phyloP scores from a whole-genome alignment of 805 yeast species.

The Lipomyces starkeyi region DNA sequence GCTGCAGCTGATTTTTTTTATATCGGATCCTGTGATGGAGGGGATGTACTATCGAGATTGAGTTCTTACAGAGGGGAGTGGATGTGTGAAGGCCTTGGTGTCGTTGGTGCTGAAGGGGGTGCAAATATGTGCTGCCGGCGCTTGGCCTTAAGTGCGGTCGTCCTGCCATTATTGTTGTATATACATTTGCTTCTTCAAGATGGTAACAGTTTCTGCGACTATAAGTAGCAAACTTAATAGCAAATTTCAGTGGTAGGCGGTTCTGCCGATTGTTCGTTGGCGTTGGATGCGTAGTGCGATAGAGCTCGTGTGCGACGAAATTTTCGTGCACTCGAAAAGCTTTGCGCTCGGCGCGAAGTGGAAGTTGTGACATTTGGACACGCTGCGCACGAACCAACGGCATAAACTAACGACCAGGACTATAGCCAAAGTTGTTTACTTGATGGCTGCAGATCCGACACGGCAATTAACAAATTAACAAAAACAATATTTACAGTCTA shows the following conservation, averaged over 20 bases:
- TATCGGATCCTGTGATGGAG: constrained; percentile 88
- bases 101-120: neutral
- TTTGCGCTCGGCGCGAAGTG: too few species aligned
- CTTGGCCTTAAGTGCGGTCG: neutral
- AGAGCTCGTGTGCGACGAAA: too few species aligned
- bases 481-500: neutral
- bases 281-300: too few species aligned
- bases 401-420: too few species aligned
- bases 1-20: constrained; percentile 74
- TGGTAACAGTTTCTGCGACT: neutral
- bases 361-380: too few species aligned
- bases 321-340: too few species aligned
- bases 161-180: neutral
- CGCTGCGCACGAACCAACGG: too few species aligned
- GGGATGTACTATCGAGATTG: constrained; percentile 80
- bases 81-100: constrained; percentile 18
- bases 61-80: constrained; percentile 49
- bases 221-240: neutral
- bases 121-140: neutral
- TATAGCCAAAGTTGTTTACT: too few species aligned
- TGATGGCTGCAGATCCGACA: too few species aligned
- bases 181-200: neutral
- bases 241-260: neutral
- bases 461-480: neutral
- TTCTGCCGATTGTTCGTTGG: neutral